Conservation (phyloP, 2,329 filamentous ascomycete species). For the Colletotrichum costaricense region DNA sequence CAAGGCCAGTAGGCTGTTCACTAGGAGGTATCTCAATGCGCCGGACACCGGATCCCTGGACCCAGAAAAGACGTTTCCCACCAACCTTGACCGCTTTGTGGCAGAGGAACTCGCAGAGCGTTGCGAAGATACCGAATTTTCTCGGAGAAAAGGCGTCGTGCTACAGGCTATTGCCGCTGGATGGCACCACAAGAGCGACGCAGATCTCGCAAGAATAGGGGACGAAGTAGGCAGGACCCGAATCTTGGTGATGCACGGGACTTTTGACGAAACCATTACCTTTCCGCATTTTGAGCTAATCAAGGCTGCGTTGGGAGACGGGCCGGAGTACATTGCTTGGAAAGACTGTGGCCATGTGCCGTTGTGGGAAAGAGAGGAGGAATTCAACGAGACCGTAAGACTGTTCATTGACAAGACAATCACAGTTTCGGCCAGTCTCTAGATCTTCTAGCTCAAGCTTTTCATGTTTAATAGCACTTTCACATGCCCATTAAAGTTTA, state of each 20-base stretch:
- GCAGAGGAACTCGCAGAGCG: slow-evolving; percentile 20
- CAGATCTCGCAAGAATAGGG: slow-evolving; percentile 8
- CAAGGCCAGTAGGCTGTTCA: slow-evolving; percentile 22
- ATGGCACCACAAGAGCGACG: slow-evolving; percentile 20
- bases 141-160: slow-evolving; percentile 13
- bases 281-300: slow-evolving; percentile 17
- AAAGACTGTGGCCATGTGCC: slow-evolving; percentile 15
- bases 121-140: not conserved
- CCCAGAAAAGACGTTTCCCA: slow-evolving; percentile 1
- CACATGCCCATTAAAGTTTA: not conserved
- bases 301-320: slow-evolving; percentile 12
- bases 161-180: slow-evolving; percentile 20
- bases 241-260: slow-evolving; percentile 24
- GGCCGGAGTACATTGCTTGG: slow-evolving; percentile 18
- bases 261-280: slow-evolving; percentile 10
- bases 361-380: slow-evolving; percentile 7
- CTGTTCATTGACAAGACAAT: not conserved
- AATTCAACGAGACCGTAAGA: slow-evolving; percentile 2
- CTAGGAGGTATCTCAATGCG: not conserved
- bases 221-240: slow-evolving; percentile 8
- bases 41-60: slow-evolving; percentile 16
- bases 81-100: slow-evolving; percentile 22
- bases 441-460: not conserved
- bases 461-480: not conserved
- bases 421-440: not conserved